These are phyloP conservation scores for Cladophialophora carrionii DNA, from an alignment of 2,329 filamentous ascomycete species.

Conservation along the genomic window DNA sequence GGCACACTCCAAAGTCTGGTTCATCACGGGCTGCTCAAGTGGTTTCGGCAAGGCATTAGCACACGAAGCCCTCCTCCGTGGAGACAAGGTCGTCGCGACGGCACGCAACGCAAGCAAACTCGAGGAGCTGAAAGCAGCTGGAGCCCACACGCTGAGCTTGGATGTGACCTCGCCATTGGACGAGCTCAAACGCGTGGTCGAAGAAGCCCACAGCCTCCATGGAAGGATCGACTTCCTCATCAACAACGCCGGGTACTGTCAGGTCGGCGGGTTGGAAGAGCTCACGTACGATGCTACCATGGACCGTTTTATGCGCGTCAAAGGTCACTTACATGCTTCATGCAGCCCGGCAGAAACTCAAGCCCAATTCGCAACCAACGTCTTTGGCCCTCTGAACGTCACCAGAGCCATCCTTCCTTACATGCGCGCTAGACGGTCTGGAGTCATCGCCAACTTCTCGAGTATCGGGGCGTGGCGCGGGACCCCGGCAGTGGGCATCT, in stretches of 20 bases:
- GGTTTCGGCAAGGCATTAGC: constrained; percentile 44
- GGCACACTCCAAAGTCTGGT: constrained; percentile 40
- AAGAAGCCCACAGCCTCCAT: constrained; percentile 21
- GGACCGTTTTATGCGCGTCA: neutral
- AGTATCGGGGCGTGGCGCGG: constrained; percentile 43
- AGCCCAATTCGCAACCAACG: constrained; percentile 45
- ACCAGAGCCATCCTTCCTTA: constrained; percentile 45
- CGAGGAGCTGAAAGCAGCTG: constrained; percentile 38
- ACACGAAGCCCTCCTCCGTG: constrained; percentile 39
- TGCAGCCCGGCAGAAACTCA: constrained; percentile 37
- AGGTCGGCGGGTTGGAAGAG: constrained; percentile 42
- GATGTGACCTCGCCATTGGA: constrained; percentile 37
- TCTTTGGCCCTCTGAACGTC: constrained; percentile 46
- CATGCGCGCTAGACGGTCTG: constrained; percentile 42
- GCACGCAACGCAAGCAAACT: constrained; percentile 41
- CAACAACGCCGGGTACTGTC: constrained; percentile 43
- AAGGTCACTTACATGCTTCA: neutral
- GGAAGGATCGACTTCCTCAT: constrained; percentile 43
- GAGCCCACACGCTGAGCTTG: constrained; percentile 36
- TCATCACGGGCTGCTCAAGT: constrained; percentile 45
- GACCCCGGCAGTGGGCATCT: constrained; percentile 41
- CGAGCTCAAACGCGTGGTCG: constrained; percentile 22
- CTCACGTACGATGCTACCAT: constrained; percentile 24
- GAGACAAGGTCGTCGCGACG: constrained; percentile 45
- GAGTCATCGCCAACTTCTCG: constrained; percentile 46